These are phyloP conservation scores for Coniochaeta hoffmannii DNA, from an alignment of 2,329 filamentous ascomycete species.

Conservation along the genomic window DNA sequence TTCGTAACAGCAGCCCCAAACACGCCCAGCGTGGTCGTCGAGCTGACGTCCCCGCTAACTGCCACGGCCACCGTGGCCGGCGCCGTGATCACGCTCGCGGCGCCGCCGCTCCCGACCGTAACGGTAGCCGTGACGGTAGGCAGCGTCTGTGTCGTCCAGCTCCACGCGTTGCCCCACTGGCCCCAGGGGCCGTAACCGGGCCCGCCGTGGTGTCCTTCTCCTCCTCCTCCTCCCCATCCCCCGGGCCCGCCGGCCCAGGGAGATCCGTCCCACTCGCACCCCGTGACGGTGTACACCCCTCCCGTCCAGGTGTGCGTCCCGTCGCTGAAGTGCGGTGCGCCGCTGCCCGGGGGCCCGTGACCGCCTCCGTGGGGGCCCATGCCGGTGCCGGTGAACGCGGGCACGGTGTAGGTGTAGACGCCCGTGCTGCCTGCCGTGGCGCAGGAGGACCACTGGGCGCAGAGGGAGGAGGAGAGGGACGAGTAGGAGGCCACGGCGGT, in stretches of 20 bases:
- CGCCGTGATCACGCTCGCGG: conserved; percentile 16
- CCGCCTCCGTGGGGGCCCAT: conserved; percentile 6
- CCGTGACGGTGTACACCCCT: conserved; percentile 32
- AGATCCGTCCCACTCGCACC: conserved; percentile 31
- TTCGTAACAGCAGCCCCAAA: conserved; percentile 5
- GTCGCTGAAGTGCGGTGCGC: conserved; percentile 6
- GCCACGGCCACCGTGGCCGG: conserved; percentile 21
- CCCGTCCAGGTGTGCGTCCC: conserved; percentile 26
- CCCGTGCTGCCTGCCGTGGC: conserved; percentile 28
- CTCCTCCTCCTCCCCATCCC: conserved; percentile 30
- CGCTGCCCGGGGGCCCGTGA: neutral
- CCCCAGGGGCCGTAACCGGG: conserved; percentile 25
- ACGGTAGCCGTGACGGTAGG: conserved; percentile 25
- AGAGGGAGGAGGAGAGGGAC: conserved; percentile 32
- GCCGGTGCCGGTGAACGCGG: conserved; percentile 14
- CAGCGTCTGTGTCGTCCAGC: conserved; percentile 23
- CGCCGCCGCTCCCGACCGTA: conserved; percentile 15
- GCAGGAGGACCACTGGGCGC: conserved; percentile 31
- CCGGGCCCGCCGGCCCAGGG: conserved; percentile 31
- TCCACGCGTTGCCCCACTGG: conserved; percentile 33
- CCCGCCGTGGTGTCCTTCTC: too few relatives aligned
- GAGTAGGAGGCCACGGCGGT: conserved; percentile 21
- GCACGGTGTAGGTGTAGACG: conserved; percentile 30
- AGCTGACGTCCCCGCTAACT: conserved; percentile 20
- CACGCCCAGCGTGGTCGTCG: conserved; percentile 19